Evolutionary conservation across 305 asterid genomes (phyloP), one percentile per base, ranked within the genome.

Genomic region (Lippia alba): DNA sequence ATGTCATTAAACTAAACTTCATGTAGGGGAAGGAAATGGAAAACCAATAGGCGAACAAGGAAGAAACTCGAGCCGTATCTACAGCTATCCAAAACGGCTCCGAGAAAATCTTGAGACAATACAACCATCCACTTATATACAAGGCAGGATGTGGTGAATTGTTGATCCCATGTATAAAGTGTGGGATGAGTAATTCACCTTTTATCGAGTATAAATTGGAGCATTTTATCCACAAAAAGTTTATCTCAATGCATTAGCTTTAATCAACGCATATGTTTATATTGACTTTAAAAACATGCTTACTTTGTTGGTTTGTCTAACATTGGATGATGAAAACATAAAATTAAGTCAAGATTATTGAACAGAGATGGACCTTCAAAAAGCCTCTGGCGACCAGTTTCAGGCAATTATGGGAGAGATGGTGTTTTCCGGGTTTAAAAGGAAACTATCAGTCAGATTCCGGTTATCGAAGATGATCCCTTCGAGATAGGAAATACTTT

Each of bases 331-430:
- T 24, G 30, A 24, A 24, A 24, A 24, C 30, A 24, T 24, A 24
- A 24, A 24, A 1, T 24, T 24, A 24, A 24, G 30, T 24, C 30
- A 24, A 94, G 93, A 51, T 86, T 92, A 82, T 84, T 88, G 81
- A 94, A 82, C 77, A 94, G 72, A 14, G 88, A 17, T 75, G 83
- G 77, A 82, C 90, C 34, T 77, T 72, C 9, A 90, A 83, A n/a
- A 97, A 89, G 51, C 83, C 93, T 69, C 80, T 81, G 19, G 72
- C 61, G 51, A 93, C 88, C 0, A 93, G 91, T 81, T 89, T 91
- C 3, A 88, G 62, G 85, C 89, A 85, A 65, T 64, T 79, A 45
- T 11, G 69, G 65, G 81, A 81, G 4, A 48, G 30, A 24, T 51
- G 75, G 81, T 71, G 18, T 81, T 81, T 41, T 57, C 75, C n/a